phyloP scores from a whole-genome alignment of 345 rosid genomes.

The Lepidium sativum region DNA sequence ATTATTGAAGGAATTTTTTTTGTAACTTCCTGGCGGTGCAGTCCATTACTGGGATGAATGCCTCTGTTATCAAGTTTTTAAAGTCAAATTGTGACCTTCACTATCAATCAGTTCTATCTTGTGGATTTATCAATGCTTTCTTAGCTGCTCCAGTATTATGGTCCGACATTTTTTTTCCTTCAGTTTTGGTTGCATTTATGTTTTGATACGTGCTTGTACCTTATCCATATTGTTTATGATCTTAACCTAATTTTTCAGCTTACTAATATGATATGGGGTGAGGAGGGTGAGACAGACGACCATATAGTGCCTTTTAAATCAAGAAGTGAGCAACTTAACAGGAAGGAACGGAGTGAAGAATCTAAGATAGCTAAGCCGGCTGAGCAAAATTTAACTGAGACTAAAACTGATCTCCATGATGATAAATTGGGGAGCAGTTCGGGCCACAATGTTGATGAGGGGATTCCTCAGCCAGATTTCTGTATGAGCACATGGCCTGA shows the following conservation, averaged over 20 bases:
- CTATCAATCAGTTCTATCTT: background rate
- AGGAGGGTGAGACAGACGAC: constrained; percentile 57
- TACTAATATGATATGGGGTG: constrained; percentile 82
- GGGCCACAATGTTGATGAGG: constrained; percentile 30
- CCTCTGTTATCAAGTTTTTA: background rate
- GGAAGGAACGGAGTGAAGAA: constrained; percentile 46
- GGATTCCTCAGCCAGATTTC: constrained; percentile 37
- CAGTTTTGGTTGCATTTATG: background rate
- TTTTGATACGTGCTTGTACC: constrained; percentile 2
- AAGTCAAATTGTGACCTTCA: background rate
- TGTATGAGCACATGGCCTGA: constrained; percentile 50
- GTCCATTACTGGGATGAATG: background rate
- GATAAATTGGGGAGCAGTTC: constrained; percentile 40
- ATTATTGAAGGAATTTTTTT: background rate
- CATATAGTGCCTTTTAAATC: constrained; percentile 69
- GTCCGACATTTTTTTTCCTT: background rate
- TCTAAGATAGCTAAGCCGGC: constrained; percentile 28
- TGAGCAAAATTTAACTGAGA: constrained; percentile 35
- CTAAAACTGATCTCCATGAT: constrained; percentile 33
- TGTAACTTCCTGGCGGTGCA: too few relatives aligned
- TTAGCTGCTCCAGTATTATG: background rate
- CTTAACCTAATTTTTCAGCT: constrained; percentile 41
- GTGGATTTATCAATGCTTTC: background rate
- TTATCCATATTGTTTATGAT: constrained; percentile 3
- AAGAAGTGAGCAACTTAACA: constrained; percentile 36